Base-by-base conservation (phyloP, 2,329 filamentous ascomycete species). In the Arachnomyces sp. region DNA sequence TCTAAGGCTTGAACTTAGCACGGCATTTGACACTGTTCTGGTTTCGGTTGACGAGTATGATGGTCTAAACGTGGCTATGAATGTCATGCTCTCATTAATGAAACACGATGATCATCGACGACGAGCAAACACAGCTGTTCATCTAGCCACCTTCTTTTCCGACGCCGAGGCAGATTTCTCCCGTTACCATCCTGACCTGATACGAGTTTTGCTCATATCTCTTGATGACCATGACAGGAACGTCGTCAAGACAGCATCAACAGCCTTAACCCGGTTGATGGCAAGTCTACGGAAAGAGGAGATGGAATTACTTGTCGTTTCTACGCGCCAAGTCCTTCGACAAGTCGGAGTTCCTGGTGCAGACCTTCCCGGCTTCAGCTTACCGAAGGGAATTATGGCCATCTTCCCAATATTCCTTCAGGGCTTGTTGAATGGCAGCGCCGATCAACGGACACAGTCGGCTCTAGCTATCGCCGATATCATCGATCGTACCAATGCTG, bases 381-480 rank as follows among this genome's bases (percentile, higher is more conserved):
- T 96, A 42, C 92, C 90, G 2, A 98, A 96, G 76, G 93, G 93
- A 46, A 95, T 98, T 72, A 94, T 88, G 57, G 89, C 92, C 47
- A 82, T 98, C 49, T 68, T 98, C 45, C 92, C 93, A 2, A 96
- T 98, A 50, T 96, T 98, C 76, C 66, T 96, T 57, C 93, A 98
- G 60, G 92, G 92, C 65, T 74, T 98, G 50, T 94, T 98, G 83
- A 96, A 98, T 55, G 93, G 92, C 43, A 89, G 84, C 29, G 72
- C 85, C 12, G 92, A 98, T 4, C 92, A 98, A 68, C 78, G 89
- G 60, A 92, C 87, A 17, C 86, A 93, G 60, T 81, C 92, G 43
- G 92, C 93, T 34, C 73, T 96, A 47, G 92, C 86, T 42, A 93
- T 98, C 52, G 94, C 89, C 2, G 93, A 98, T 59, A 85, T 98